Percentiles rank a stretch among this genome's conserved stretches.
These are phyloP conservation scores for Hawksworthiomyces lignivorus DNA, from an alignment of 2,329 filamentous ascomycete genomes.

Conservation along the genomic window DNA sequence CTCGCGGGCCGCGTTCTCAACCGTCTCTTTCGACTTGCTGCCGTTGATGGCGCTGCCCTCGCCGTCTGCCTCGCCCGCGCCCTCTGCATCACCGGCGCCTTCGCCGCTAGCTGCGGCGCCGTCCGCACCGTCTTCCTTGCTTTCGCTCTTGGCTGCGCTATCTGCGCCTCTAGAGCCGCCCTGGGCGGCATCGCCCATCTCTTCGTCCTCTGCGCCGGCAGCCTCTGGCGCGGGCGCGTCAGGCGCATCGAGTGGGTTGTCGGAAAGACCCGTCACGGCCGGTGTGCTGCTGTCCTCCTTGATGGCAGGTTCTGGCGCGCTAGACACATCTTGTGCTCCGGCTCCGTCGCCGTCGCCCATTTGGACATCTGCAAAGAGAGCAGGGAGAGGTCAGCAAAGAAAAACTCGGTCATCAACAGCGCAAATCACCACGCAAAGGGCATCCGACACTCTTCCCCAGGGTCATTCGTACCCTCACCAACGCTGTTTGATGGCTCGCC, in stretches of 20 bases:
- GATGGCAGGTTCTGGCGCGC: slow-evolving; percentile 35
- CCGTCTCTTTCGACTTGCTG: slow-evolving; percentile 66
- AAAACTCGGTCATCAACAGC: background rate
- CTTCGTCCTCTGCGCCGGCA: slow-evolving; percentile 61
- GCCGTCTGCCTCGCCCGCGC: slow-evolving; percentile 36
- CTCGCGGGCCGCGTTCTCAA: slow-evolving; percentile 81
- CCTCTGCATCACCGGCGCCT: slow-evolving; percentile 15
- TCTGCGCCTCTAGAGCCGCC: slow-evolving; percentile 1
- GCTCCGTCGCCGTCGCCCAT: slow-evolving; percentile 47
- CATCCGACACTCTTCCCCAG: background rate
- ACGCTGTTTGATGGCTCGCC: slow-evolving; percentile 30
- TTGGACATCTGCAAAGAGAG: slow-evolving; percentile 44
- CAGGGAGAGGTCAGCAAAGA: background rate
- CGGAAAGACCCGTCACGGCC: slow-evolving; percentile 43
- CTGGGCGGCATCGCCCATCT: slow-evolving; percentile 58
- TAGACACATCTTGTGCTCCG: slow-evolving; percentile 1
- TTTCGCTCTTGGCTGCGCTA: slow-evolving; percentile 10
- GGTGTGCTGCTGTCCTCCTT: slow-evolving; percentile 56
- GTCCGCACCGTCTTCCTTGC: slow-evolving; percentile 3
- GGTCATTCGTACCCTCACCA: slow-evolving; percentile 37
- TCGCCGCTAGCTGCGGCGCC: slow-evolving; percentile 1
- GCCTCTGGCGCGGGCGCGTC: slow-evolving; percentile 55
- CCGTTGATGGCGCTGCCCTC: slow-evolving; percentile 38
- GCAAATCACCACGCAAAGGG: background rate
- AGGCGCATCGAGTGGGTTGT: slow-evolving; percentile 64